Evolutionary conservation across 148 eudicot genomes (phyloP).

Genomic region (Spergularia marina): DNA sequence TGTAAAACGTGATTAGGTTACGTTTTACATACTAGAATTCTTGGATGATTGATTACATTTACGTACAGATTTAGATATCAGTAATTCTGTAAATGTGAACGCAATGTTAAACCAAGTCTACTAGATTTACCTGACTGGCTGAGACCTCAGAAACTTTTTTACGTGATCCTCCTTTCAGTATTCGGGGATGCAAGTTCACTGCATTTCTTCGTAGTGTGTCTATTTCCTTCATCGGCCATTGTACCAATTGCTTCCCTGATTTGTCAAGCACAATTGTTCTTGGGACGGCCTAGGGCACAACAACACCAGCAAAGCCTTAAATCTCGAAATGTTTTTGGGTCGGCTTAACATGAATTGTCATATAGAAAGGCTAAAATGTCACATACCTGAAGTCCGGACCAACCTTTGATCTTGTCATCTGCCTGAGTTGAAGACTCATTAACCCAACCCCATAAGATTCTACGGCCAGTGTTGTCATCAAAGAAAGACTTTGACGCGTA

Average conservation of each 20-base stretch:
- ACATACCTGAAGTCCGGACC: slow-evolving; percentile 55
- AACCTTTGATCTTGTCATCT: slow-evolving; percentile 37
- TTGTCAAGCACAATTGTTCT: slow-evolving; percentile 46
- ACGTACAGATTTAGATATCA: not conserved
- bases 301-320: not conserved
- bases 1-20: not conserved
- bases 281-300: slow-evolving; percentile 40
- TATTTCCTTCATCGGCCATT: slow-evolving; percentile 53
- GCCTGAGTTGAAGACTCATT: slow-evolving; percentile 34
- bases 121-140: slow-evolving; percentile 37
- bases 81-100: not conserved
- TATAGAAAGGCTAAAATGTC: not conserved
- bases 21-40: not conserved
- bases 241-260: slow-evolving; percentile 42
- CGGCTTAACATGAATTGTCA: too few species aligned
- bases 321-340: too few species aligned
- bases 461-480: slow-evolving; percentile 32
- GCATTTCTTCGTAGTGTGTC: slow-evolving; percentile 31
- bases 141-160: slow-evolving; percentile 34
- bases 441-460: slow-evolving; percentile 52
- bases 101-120: not conserved
- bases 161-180: slow-evolving; percentile 26
- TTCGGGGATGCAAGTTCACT: slow-evolving; percentile 26
- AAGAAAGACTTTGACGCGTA: slow-evolving; percentile 56
- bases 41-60: not conserved